Evolutionary conservation across 768 basidiomycete genomes (phyloP).

Genomic region (Tylopilus subfusipes): DNA sequence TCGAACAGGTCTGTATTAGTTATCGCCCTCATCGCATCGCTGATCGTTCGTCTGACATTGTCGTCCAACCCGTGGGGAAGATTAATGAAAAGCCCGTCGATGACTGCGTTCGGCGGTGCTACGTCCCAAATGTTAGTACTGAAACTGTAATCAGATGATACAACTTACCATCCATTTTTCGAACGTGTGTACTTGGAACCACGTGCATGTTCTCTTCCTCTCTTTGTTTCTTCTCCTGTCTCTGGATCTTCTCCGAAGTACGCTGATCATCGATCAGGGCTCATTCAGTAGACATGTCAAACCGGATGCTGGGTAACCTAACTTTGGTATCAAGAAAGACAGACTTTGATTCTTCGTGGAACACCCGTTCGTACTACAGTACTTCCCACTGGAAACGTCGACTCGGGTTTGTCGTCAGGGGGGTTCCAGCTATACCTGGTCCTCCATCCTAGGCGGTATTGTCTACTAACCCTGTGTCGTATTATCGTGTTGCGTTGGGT

Average conservation of each 20-base stretch:
- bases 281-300: no score
- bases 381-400: slow-evolving; percentile 26
- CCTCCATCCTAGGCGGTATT: neutral
- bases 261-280: no score
- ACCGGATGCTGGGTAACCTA: no score
- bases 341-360: neutral
- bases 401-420: slow-evolving; percentile 9
- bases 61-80: neutral
- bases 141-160: no score
- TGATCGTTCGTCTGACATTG: neutral
- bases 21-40: neutral
- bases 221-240: neutral
- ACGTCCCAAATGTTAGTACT: neutral
- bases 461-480: neutral
- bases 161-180: neutral
- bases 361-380: slow-evolving; percentile 1
- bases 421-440: slow-evolving; percentile 16
- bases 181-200: slow-evolving; percentile 4
- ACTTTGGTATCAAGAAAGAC: neutral
- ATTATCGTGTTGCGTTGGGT: neutral
- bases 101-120: neutral
- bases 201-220: neutral
- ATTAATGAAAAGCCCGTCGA: neutral
- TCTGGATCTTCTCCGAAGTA: slow-evolving; percentile 8
- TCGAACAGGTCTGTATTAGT: neutral